Conservation (phyloP, 2,329 filamentous ascomycete species). For the Fusarium piperis region DNA sequence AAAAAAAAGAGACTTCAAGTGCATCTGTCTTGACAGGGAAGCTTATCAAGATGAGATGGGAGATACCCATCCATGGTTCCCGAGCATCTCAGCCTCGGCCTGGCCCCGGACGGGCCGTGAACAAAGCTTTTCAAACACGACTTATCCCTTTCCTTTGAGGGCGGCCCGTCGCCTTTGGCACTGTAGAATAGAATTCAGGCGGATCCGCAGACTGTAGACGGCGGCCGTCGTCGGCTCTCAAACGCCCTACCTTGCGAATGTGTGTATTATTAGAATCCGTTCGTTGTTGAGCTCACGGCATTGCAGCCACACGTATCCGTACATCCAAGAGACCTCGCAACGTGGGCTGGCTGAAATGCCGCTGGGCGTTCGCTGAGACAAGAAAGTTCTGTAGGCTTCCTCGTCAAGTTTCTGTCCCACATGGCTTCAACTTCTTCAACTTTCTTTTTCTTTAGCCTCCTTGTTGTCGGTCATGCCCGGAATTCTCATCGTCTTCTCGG, state of each 20-base stretch:
- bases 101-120: neutral
- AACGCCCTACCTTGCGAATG: neutral
- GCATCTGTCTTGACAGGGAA: too few relatives aligned
- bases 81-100: neutral
- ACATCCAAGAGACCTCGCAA: neutral
- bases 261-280: slow-evolving; percentile 22
- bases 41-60: neutral
- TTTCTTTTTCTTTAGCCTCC: slow-evolving; percentile 15
- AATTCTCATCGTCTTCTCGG: neutral
- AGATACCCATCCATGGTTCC: neutral
- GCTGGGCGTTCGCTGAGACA: neutral
- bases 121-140: neutral
- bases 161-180: slow-evolving; percentile 16
- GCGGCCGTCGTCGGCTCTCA: neutral
- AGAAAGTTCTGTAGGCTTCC: neutral
- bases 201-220: neutral
- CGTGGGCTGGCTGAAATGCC: neutral
- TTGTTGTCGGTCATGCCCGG: neutral
- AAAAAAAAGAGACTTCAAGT: neutral
- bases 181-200: neutral
- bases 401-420: slow-evolving; percentile 7
- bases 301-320: neutral
- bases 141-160: neutral
- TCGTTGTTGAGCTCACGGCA: neutral
- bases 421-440: slow-evolving; percentile 6